These are phyloP conservation scores for Asterophora parasitica DNA, from an alignment of 768 basidiomycete species.

Conservation along the genomic window DNA sequence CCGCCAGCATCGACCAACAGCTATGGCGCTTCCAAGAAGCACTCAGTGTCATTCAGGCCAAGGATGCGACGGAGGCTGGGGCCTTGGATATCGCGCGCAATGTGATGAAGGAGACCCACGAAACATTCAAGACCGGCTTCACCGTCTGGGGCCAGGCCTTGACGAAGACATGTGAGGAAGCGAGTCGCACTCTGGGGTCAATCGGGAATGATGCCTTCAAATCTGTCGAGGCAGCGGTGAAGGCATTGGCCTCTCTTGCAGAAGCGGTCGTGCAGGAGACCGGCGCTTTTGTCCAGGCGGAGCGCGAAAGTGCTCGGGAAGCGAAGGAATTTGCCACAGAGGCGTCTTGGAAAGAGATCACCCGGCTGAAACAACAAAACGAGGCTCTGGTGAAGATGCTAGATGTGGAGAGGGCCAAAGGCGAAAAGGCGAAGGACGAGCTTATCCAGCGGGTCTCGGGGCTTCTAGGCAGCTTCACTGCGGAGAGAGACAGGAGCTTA, in stretches of 20 bases:
- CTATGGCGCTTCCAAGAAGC: slow-evolving; percentile 48
- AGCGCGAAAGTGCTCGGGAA: slow-evolving; percentile 47
- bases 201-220: slow-evolving; percentile 41
- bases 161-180: slow-evolving; percentile 39
- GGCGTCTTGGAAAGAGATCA: slow-evolving; percentile 48
- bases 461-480: slow-evolving; percentile 66
- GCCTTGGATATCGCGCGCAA: slow-evolving; percentile 44
- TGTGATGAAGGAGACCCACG: slow-evolving; percentile 47
- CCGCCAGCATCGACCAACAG: slow-evolving; percentile 53
- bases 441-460: slow-evolving; percentile 71
- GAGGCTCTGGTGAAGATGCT: slow-evolving; percentile 54
- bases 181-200: slow-evolving; percentile 43
- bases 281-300: slow-evolving; percentile 48
- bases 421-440: slow-evolving; percentile 66
- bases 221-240: slow-evolving; percentile 55
- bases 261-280: slow-evolving; percentile 58
- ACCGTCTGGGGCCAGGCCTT: slow-evolving; percentile 52
- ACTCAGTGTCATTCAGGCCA: slow-evolving; percentile 48
- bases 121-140: slow-evolving; percentile 48
- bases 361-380: slow-evolving; percentile 69
- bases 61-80: slow-evolving; percentile 51
- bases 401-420: slow-evolving; percentile 59
- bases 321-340: slow-evolving; percentile 44
- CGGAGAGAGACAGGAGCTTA: slow-evolving; percentile 62
- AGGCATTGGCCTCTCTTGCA: slow-evolving; percentile 52